phyloP scores from a whole-genome alignment of 768 basidiomycete species.

The Fomitopsis pulvina region DNA sequence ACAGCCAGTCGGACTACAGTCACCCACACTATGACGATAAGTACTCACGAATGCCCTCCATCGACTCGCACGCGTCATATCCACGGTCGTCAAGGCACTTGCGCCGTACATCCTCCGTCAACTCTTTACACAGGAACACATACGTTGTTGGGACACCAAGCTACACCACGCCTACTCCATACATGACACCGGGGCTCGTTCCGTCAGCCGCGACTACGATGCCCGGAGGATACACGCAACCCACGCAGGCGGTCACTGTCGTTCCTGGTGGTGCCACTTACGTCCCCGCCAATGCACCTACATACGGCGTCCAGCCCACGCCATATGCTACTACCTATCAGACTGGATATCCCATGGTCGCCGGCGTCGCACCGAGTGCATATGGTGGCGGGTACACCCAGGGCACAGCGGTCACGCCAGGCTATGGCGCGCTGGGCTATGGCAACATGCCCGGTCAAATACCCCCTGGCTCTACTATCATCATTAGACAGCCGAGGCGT shows the following conservation, averaged over 20 bases:
- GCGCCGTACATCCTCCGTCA: not conserved
- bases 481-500: slow-evolving; percentile 11
- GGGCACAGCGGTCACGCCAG: not conserved
- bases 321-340: not conserved
- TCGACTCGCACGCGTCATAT: too few species aligned
- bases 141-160: not conserved
- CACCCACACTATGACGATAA: not conserved
- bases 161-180: not conserved
- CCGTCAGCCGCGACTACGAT: not conserved
- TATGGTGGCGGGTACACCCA: not conserved
- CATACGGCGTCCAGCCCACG: not conserved
- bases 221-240: not conserved
- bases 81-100: not conserved
- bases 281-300: not conserved
- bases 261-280: not conserved
- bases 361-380: not conserved
- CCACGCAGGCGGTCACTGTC: not conserved
- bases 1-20: not conserved
- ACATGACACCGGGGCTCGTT: too few species aligned
- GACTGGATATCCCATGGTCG: not conserved
- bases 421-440: slow-evolving; percentile 3
- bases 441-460: slow-evolving; percentile 8
- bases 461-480: slow-evolving; percentile 19
- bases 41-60: too few species aligned
- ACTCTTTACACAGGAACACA: not conserved